Evolutionary conservation across 1,139 yeast species (phyloP), one percentile per base, ranked within the genome.

Genomic region (Pichia sp.): DNA sequence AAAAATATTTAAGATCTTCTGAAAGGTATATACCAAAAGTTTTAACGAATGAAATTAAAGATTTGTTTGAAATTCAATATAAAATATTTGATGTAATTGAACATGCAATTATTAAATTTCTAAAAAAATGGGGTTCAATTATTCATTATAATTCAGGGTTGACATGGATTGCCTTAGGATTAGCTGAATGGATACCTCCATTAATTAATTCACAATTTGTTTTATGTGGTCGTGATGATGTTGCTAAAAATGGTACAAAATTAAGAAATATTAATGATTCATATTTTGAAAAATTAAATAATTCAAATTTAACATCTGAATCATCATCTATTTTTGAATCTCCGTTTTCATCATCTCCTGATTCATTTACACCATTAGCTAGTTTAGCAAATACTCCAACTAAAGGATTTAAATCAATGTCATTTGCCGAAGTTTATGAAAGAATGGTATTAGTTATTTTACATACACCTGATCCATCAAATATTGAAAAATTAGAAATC

Each of bases 121-220:
- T 84, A 40, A 65, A 66, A 24, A 86, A 86, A 65, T 89, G 96
- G 95, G 89, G 95, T 9, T 70, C 73, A 36, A 72, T 82, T 49
- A 75, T 86, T 47, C 82, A 82, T 51, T 90, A 89, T 61, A 95
- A 87, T 62, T 74, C 82, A 41, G 89, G 94, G 0, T 70, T 87
- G 58, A 73, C 92, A 1, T 89, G 96, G 95, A 77, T 86, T 24
- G 97, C 96, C 0, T 67, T 87, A 38, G 89, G 89, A 9, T 67
- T 90, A 43, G 94, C 96, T 2, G 96, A 87, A 62, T 87, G 96
- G 95, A 74, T 83, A 32, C 94, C 95, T 7, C 86, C 87, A 1
- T 56, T 70, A 20, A 42, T 44, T 5, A 55, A 59, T 40, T 64
- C 70, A 2, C 63, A 62, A 42, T 65, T 60, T 52, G 70, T 68